A percentile compares a stretch with the other conserved stretches of the same genome.
phyloP scores from a whole-genome alignment of 2,329 filamentous ascomycete species.

The Aspergillus sp. region DNA sequence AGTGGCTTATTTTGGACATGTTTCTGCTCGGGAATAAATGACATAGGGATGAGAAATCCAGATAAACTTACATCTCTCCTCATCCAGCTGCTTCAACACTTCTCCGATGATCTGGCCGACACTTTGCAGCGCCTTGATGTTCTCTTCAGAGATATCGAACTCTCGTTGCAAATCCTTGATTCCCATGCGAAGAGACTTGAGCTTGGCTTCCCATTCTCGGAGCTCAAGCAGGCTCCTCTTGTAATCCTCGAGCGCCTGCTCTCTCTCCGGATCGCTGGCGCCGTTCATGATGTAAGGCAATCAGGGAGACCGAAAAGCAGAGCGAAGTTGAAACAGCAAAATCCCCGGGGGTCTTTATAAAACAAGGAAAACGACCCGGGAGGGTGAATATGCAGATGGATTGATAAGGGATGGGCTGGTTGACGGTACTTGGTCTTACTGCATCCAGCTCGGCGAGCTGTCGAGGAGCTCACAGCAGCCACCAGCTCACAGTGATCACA shows the following conservation, averaged over 20 bases:
- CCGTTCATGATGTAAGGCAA: slow-evolving; percentile 36
- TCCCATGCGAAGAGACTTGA: slow-evolving; percentile 89
- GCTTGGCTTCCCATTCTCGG: slow-evolving; percentile 97
- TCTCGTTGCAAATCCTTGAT: slow-evolving; percentile 95
- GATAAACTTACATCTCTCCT: slow-evolving; percentile 82
- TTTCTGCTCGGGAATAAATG: background rate
- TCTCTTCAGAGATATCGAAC: slow-evolving; percentile 96
- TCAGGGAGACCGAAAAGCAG: slow-evolving; percentile 5
- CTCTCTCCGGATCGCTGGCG: slow-evolving; percentile 55
- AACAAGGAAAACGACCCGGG: background rate
- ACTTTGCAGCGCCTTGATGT: slow-evolving; percentile 98
- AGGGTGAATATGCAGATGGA: background rate
- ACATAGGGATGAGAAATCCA: background rate
- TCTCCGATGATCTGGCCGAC: slow-evolving; percentile 99
- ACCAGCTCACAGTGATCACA: slow-evolving; percentile 5
- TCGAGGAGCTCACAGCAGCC: slow-evolving; percentile 26
- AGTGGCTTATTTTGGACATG: too few relatives aligned
- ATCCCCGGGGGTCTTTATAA: background rate
- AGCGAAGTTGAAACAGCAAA: background rate
- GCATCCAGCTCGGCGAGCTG: slow-evolving; percentile 33
- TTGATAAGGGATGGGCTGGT: slow-evolving; percentile 20
- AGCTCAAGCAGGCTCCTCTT: slow-evolving; percentile 86
- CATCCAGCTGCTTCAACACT: slow-evolving; percentile 96
- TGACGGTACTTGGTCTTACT: slow-evolving; percentile 22
- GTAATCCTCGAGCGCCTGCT: slow-evolving; percentile 74